Percentiles rank a stretch among this genome's conserved stretches.
Evolutionary conservation across 768 basidiomycete species (phyloP).

Genomic region (Tulasnella sp.): DNA sequence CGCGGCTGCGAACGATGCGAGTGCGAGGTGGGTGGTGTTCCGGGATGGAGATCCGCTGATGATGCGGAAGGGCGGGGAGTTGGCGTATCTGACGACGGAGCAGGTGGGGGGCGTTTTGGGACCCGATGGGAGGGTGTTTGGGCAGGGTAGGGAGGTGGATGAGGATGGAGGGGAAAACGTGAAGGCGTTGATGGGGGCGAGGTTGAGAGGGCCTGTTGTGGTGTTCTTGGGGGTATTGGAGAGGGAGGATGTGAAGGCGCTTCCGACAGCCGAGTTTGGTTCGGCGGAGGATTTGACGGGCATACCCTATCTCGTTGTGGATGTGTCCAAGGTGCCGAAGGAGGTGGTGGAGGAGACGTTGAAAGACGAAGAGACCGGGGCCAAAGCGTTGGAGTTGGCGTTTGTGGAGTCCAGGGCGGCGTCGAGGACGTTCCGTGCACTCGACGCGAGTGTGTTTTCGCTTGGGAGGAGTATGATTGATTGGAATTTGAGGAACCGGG

Average conservation of each 20-base stretch:
- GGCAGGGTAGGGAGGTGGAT: constrained; percentile 31
- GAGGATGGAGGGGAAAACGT: constrained; percentile 17
- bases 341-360: constrained; percentile 24
- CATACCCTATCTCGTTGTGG: constrained; percentile 75
- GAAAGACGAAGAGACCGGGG: constrained; percentile 19
- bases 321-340: constrained; percentile 40
- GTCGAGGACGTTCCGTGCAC: constrained; percentile 43
- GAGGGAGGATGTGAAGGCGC: constrained; percentile 35
- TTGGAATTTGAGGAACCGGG: constrained; percentile 88
- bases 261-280: constrained; percentile 54
- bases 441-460: constrained; percentile 66
- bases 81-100: constrained; percentile 46
- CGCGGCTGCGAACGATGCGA: constrained; percentile 43
- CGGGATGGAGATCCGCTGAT: constrained; percentile 58
- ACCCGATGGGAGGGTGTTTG: constrained; percentile 47
- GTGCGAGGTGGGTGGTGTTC: constrained; percentile 70
- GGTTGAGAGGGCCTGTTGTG: constrained; percentile 46
- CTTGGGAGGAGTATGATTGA: constrained; percentile 72
- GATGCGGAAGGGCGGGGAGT: constrained; percentile 22
- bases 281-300: constrained; percentile 53
- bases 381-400: constrained; percentile 26
- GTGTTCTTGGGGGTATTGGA: constrained; percentile 78
- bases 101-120: constrained; percentile 59
- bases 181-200: constrained; percentile 37
- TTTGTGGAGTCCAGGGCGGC: constrained; percentile 57